Percentiles rank a stretch among this genome's conserved stretches.
These are phyloP conservation scores for Xylaria arbuscula DNA, from an alignment of 2,329 filamentous ascomycete genomes.

Conservation along the genomic window DNA sequence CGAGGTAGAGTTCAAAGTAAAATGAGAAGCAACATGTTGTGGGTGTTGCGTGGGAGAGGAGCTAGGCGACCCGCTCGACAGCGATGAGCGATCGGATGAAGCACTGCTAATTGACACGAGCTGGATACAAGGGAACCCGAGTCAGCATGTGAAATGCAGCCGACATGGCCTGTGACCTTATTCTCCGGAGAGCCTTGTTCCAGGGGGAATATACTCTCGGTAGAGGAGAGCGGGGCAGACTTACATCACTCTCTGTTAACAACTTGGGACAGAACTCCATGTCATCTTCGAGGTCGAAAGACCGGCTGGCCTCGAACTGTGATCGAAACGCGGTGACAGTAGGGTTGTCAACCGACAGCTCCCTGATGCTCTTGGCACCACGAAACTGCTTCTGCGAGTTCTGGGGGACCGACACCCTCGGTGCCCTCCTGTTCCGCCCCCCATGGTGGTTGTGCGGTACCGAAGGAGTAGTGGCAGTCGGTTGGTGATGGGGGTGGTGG, in stretches of 20 bases:
- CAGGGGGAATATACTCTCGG: conserved; percentile 19
- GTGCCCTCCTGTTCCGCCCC: conserved; percentile 85
- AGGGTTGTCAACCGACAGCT: conserved; percentile 78
- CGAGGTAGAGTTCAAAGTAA: conserved; percentile 77
- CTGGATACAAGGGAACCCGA: conserved; percentile 60
- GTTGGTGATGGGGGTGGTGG: conserved; percentile 58
- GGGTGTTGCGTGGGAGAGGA: conserved; percentile 91
- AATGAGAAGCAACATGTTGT: conserved; percentile 79
- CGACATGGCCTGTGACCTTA: conserved; percentile 14
- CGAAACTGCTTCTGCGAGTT: conserved; percentile 89
- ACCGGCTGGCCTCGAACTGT: conserved; percentile 89
- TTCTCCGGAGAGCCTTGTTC: not conserved
- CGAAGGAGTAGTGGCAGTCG: conserved; percentile 64
- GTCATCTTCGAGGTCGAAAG: conserved; percentile 96
- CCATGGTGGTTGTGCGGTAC: conserved; percentile 82
- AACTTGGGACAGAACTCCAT: conserved; percentile 94
- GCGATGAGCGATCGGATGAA: conserved; percentile 89
- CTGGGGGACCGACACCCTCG: conserved; percentile 82
- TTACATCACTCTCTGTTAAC: conserved; percentile 93
- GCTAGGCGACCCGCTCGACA: conserved; percentile 93
- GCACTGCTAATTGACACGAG: conserved; percentile 91
- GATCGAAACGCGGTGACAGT: conserved; percentile 82
- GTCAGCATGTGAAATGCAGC: conserved; percentile 29
- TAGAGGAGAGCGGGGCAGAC: conserved; percentile 49
- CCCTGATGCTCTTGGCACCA: conserved; percentile 85